phyloP scores from a whole-genome alignment of 2,329 filamentous ascomycete genomes.

The Juglanconis juglandina region DNA sequence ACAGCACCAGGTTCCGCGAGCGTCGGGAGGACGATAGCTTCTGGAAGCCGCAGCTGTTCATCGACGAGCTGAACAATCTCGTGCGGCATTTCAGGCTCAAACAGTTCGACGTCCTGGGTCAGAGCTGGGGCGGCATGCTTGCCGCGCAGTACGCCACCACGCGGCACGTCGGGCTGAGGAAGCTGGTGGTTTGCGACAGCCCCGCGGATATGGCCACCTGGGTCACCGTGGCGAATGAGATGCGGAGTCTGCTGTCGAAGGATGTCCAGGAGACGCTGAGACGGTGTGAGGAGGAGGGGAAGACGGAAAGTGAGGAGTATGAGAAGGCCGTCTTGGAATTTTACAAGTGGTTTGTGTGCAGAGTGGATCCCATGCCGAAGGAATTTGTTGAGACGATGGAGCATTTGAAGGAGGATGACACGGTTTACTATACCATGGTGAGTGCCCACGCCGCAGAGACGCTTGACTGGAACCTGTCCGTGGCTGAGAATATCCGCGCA shows the following conservation, averaged over 20 bases:
- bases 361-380: constrained; percentile 16
- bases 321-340: constrained; percentile 25
- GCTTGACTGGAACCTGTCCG: not conserved
- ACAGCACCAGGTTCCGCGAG: constrained; percentile 24
- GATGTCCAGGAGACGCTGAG: constrained; percentile 22
- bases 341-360: constrained; percentile 27
- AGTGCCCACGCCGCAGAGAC: constrained; percentile 17
- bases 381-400: constrained; percentile 11
- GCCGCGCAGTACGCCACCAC: constrained; percentile 38
- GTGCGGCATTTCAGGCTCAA: constrained; percentile 37
- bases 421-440: constrained; percentile 18
- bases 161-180: constrained; percentile 32
- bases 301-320: constrained; percentile 25
- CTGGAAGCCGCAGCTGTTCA: constrained; percentile 47
- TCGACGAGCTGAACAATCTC: constrained; percentile 47
- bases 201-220: constrained; percentile 26
- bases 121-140: constrained; percentile 54
- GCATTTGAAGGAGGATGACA: constrained; percentile 16
- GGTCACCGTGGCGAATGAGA: constrained; percentile 21
- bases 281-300: constrained; percentile 20
- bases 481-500: not conserved
- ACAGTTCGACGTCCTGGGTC: constrained; percentile 42
- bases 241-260: constrained; percentile 22
- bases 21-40: constrained; percentile 31
- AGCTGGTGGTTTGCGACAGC: constrained; percentile 33